phyloP scores from a whole-genome alignment of 345 rosid species.

The Corchorus olitorius region DNA sequence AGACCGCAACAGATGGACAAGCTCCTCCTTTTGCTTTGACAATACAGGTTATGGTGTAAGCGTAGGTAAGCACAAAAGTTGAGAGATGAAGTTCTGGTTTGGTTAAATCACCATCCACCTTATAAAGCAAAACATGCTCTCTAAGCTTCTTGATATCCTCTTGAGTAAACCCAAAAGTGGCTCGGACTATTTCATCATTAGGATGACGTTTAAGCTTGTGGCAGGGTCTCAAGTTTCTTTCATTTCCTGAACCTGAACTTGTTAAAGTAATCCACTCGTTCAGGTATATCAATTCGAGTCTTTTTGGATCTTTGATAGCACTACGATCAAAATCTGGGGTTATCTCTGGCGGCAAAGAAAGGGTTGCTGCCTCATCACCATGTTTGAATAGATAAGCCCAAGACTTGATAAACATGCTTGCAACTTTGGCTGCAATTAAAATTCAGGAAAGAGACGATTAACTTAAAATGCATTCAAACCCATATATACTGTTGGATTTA shows the following conservation, averaged over 20 bases:
- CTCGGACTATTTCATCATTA: conserved; percentile 21
- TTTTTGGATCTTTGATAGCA: conserved; percentile 18
- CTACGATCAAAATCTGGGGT: conserved; percentile 33
- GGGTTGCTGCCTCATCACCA: neutral
- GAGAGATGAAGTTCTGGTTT: neutral
- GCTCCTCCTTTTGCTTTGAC: conserved; percentile 26
- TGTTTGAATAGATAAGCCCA: conserved; percentile 40
- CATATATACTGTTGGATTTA: too few relatives aligned
- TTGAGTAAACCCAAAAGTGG: conserved; percentile 31
- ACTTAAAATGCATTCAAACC: too few relatives aligned
- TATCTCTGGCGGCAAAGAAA: conserved; percentile 22
- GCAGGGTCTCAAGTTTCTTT: conserved; percentile 20
- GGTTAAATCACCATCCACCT: neutral
- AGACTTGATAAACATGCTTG: conserved; percentile 31
- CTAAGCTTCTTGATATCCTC: conserved; percentile 30
- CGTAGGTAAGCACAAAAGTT: conserved; percentile 21
- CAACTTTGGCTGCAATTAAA: neutral
- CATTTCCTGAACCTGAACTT: neutral
- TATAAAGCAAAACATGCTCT: neutral
- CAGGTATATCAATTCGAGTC: conserved; percentile 24
- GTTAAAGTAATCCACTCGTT: conserved; percentile 9
- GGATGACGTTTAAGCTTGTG: neutral
- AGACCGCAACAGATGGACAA: neutral
- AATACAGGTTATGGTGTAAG: conserved; percentile 33
- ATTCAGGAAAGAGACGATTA: too few relatives aligned